phyloP scores from a whole-genome alignment of 2,329 filamentous ascomycete genomes.

The Cladobotryum protrusum region DNA sequence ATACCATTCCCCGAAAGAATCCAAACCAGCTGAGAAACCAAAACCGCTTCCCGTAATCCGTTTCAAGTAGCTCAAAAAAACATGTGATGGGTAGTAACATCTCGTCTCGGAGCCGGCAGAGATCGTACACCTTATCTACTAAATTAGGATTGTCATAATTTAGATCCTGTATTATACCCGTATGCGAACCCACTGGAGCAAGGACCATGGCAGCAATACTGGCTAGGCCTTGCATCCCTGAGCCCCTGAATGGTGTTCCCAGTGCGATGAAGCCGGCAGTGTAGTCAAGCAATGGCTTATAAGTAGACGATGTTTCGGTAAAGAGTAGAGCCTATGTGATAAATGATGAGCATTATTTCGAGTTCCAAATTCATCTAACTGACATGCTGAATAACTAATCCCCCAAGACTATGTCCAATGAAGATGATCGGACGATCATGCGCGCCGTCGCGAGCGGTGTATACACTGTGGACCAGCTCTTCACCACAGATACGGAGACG shows the following conservation, averaged over 20 bases:
- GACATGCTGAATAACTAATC: too few species aligned
- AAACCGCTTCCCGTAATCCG: constrained; percentile 12
- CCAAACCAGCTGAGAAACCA: constrained; percentile 1
- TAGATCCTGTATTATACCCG: constrained; percentile 13
- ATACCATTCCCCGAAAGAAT: constrained; percentile 1
- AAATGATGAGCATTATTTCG: too few species aligned
- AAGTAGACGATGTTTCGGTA: too few species aligned
- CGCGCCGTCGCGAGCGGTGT: not conserved
- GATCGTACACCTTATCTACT: constrained; percentile 14
- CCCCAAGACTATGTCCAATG: too few species aligned
- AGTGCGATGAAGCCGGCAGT: too few species aligned
- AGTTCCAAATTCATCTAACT: too few species aligned
- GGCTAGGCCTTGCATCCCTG: constrained; percentile 1
- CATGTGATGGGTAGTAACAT: constrained; percentile 1
- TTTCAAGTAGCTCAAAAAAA: constrained; percentile 15
- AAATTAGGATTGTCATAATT: constrained; percentile 11
- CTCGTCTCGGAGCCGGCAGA: constrained; percentile 12
- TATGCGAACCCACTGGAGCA: constrained; percentile 12
- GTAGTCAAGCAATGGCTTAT: too few species aligned
- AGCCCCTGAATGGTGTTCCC: too few species aligned
- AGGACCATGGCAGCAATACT: constrained; percentile 7
- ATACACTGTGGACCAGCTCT: constrained; percentile 14
- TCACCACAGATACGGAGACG: constrained; percentile 15
- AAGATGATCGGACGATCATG: too few species aligned
- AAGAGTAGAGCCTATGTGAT: too few species aligned